Conservation (phyloP, 768 basidiomycete genomes). For the Russula emetica region DNA sequence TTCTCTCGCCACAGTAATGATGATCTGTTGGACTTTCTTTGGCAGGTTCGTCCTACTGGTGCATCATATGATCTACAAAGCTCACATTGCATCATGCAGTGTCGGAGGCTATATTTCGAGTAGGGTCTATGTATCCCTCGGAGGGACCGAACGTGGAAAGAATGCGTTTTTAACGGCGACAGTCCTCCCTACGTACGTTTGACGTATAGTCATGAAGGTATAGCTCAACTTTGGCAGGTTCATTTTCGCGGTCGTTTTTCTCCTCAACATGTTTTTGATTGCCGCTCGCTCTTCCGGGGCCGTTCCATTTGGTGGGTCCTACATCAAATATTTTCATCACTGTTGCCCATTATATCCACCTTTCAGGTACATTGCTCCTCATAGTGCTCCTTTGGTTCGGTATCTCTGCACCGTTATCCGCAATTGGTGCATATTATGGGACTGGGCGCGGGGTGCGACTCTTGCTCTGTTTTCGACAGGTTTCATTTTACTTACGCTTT, state of each 20-base stretch:
- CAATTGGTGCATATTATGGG: conserved; percentile 83
- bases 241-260: conserved; percentile 79
- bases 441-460: conserved; percentile 74
- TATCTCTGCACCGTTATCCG: conserved; percentile 85
- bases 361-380: conserved; percentile 72
- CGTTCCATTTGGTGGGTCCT: conserved; percentile 77
- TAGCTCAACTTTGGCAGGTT: conserved; percentile 42
- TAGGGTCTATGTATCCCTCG: conserved; percentile 73
- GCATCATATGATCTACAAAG: conserved; percentile 11
- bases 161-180: conserved; percentile 88
- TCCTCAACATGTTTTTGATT: conserved; percentile 89
- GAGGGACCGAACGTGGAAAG: conserved; percentile 71
- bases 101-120: conserved; percentile 87
- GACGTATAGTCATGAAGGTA: neutral
- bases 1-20: conserved; percentile 88
- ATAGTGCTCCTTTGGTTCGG: conserved; percentile 89
- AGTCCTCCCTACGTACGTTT: conserved; percentile 73
- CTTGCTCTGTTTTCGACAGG: neutral
- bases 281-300: conserved; percentile 86
- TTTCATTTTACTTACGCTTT: conserved; percentile 19
- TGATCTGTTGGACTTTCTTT: conserved; percentile 93
- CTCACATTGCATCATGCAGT: conserved; percentile 40
- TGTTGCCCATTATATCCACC: neutral
- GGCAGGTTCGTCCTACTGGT: conserved; percentile 54
- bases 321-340: neutral